Evolutionary conservation across 805 yeast species (phyloP).

Genomic region (Candida nemodendra): DNA sequence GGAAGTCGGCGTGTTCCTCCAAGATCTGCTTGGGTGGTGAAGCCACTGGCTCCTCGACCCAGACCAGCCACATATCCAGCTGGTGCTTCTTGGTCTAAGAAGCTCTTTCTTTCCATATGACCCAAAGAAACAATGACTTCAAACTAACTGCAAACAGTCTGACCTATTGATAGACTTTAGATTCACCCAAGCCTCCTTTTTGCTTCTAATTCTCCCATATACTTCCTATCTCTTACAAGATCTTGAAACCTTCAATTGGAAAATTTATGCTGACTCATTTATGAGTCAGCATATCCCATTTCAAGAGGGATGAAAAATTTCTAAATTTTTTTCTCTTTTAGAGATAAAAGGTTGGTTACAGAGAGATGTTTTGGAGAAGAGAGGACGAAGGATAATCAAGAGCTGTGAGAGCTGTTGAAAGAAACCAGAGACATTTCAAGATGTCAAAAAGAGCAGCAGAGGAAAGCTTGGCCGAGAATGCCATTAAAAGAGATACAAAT

Average conservation of each 20-base stretch:
- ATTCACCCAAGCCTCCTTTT: no score
- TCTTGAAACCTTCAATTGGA: no score
- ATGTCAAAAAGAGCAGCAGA: slow-evolving; percentile 38
- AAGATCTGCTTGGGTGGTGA: slow-evolving; percentile 79
- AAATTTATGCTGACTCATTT: no score
- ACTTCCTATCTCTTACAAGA: no score
- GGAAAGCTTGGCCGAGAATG: slow-evolving; percentile 13
- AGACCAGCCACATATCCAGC: slow-evolving; percentile 88
- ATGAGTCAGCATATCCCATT: no score
- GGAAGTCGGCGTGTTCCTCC: slow-evolving; percentile 46
- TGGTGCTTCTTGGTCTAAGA: slow-evolving; percentile 84
- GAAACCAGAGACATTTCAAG: no score
- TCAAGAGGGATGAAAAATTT: slow-evolving; percentile 5
- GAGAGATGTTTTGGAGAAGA: no score
- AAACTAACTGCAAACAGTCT: no score
- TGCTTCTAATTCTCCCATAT: no score
- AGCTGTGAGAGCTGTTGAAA: no score
- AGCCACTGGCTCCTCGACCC: slow-evolving; percentile 95
- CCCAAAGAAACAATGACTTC: background rate
- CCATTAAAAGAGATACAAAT: slow-evolving; percentile 20
- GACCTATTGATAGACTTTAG: no score
- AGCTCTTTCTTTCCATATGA: slow-evolving; percentile 53
- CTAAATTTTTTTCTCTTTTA: slow-evolving; percentile 17
- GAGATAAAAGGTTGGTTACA: no score
- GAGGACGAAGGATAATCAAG: background rate